Conservation (phyloP, 805 yeast genomes). For the Priceomyces carsonii region DNA sequence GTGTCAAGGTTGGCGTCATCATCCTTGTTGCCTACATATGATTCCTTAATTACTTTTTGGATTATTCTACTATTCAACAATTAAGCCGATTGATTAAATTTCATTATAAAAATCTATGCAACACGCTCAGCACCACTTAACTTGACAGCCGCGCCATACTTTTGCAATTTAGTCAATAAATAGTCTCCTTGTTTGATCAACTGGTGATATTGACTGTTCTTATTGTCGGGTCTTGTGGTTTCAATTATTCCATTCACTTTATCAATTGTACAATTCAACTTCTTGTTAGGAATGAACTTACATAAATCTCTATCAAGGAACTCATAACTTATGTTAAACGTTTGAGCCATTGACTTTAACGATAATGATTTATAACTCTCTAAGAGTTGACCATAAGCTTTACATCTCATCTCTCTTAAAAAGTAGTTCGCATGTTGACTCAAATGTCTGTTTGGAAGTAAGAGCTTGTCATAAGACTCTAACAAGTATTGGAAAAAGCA, state of each 20-base stretch:
- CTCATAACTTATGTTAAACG: constrained; percentile 85
- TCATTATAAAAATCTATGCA: constrained; percentile 12
- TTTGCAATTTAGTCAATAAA: constrained; percentile 89
- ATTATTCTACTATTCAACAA: no score
- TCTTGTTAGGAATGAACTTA: constrained; percentile 88
- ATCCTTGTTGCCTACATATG: no score
- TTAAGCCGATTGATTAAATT: no score
- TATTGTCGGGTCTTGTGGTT: constrained; percentile 95
- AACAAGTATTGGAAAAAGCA: constrained; percentile 75
- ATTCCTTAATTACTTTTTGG: no score
- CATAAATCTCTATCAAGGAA: constrained; percentile 87
- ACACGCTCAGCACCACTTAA: constrained; percentile 87
- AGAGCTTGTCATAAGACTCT: constrained; percentile 71
- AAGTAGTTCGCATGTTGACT: constrained; percentile 80
- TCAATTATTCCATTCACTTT: constrained; percentile 93
- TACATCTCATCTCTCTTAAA: constrained; percentile 89
- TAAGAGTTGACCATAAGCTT: constrained; percentile 89
- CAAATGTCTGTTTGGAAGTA: constrained; percentile 64
- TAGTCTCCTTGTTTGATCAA: constrained; percentile 92
- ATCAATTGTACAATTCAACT: constrained; percentile 93
- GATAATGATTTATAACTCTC: constrained; percentile 93
- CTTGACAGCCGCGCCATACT: constrained; percentile 96
- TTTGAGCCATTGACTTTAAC: constrained; percentile 88
- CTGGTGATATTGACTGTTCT: constrained; percentile 87
- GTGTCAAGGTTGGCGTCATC: no score